Evolutionary conservation across 78 protist genomes (phyloP).

Genomic region (Bodo saltans): DNA sequence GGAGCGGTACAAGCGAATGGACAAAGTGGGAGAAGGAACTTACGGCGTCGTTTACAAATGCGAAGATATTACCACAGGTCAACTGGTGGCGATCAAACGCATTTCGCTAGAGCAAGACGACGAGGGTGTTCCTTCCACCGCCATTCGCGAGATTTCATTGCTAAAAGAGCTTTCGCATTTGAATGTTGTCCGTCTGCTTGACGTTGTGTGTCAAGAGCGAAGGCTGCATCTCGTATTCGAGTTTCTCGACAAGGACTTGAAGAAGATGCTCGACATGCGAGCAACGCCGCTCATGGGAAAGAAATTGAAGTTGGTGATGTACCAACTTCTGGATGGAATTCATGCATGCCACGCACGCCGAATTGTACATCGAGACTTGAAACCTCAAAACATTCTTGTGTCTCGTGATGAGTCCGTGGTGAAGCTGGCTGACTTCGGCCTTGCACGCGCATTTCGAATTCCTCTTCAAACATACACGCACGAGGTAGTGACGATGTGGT

Average conservation of each 20-base stretch:
- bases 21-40: slow-evolving; percentile 44
- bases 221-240: slow-evolving; percentile 64
- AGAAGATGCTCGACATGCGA: slow-evolving; percentile 74
- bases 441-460: slow-evolving; percentile 44
- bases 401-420: background rate
- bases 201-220: slow-evolving; percentile 18
- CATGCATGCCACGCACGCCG: background rate
- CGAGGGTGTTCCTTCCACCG: slow-evolving; percentile 96
- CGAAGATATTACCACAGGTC: background rate
- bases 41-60: slow-evolving; percentile 39
- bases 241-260: slow-evolving; percentile 87
- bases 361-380: slow-evolving; percentile 36
- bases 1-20: slow-evolving; percentile 8
- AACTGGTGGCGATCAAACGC: slow-evolving; percentile 32
- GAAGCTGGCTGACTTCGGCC: slow-evolving; percentile 46
- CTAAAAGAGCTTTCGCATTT: slow-evolving; percentile 89
- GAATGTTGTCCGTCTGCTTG: slow-evolving; percentile 65
- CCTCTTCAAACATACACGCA: slow-evolving; percentile 94
- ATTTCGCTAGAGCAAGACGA: slow-evolving; percentile 75
- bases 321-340: slow-evolving; percentile 20
- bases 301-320: slow-evolving; percentile 18
- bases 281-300: background rate
- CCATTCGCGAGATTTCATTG: slow-evolving; percentile 94
- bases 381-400: slow-evolving; percentile 34
- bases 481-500: slow-evolving; percentile 94